A percentile compares a stretch with the other conserved stretches of the same genome.
Evolutionary conservation across 768 basidiomycete species (phyloP).

Genomic region (Exsudoporus frostii): DNA sequence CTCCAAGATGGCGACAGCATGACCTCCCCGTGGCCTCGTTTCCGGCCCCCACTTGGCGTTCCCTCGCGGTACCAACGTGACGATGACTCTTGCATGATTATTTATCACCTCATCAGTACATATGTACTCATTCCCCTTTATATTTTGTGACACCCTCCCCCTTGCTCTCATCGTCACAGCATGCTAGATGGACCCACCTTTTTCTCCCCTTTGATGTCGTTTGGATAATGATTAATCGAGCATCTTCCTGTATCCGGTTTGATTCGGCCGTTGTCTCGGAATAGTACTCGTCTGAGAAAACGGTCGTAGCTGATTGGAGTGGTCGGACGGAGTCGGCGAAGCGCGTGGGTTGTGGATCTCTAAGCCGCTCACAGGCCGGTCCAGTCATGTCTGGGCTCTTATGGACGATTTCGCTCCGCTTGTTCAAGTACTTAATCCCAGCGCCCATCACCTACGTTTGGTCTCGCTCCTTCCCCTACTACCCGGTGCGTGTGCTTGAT

Average conservation of each 20-base stretch:
- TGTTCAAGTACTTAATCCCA: slow-evolving; percentile 4
- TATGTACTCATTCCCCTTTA: slow-evolving; percentile 6
- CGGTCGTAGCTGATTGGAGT: neutral
- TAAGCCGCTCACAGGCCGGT: neutral
- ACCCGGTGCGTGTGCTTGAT: neutral
- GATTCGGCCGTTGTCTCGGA: neutral
- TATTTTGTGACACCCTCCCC: slow-evolving; percentile 9
- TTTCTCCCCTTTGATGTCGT: slow-evolving; percentile 1
- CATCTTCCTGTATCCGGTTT: neutral
- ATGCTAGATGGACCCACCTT: slow-evolving; percentile 10
- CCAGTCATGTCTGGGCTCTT: neutral
- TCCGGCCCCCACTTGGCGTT: slow-evolving; percentile 1
- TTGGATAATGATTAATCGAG: slow-evolving; percentile 21
- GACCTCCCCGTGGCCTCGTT: slow-evolving; percentile 19
- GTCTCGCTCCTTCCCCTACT: neutral
- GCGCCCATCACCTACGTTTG: no score
- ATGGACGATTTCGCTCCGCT: neutral
- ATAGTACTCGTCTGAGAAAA: neutral
- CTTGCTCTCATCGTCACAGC: slow-evolving; percentile 2
- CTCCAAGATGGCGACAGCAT: slow-evolving; percentile 82
- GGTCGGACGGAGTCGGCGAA: slow-evolving; percentile 5
- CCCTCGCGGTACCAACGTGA: slow-evolving; percentile 20
- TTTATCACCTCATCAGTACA: slow-evolving; percentile 27
- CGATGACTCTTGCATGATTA: slow-evolving; percentile 22
- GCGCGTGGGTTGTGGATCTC: neutral